Base-by-base conservation (phyloP, 2,329 filamentous ascomycete species). In the Aspergillus pseudoviridinutans region DNA sequence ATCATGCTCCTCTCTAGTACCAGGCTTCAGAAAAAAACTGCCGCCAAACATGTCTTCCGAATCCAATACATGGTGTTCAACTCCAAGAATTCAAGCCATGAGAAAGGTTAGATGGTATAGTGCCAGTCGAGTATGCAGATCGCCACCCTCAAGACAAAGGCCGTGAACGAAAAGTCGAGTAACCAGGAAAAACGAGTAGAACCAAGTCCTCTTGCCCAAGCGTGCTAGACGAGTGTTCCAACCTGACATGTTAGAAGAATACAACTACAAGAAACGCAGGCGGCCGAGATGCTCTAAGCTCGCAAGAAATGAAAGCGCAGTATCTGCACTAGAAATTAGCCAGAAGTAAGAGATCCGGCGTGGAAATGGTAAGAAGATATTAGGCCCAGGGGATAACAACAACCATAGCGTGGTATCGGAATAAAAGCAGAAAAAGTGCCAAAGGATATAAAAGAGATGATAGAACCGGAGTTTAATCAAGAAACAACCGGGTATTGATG, bases 171-270 rank as follows among this genome's bases (percentile, higher is more conserved):
- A 14, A 24, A 6, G 28, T 52, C 20, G 49, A 64, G 60, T 61
- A 65, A 65, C 64, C 56, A 58, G 62, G 63, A 57, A 61, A 62
- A 60, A 55, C 58, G 50, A 35, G 38, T 49, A 27, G 27, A 57
- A 49, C 29, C 38, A 52, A 56, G 25, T 24, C 35, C 42, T 47
- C 44, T 24, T 47, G 20, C 14, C 44, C 22, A 47, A 47, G 20
- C 24, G 12, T 12, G 5, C 20, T 24, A 44, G 7, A 47, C 3
- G 20, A 24, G 22, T 47, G 44, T 17, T 24, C n/a, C 22, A 44
- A 22, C 41, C 41, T 44, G 20, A 44, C 20, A 44, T 22, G 20
- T 24, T 25, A 22, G 20, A n/a, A 47, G 12, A 10, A 47, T 47
- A 24, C 44, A 47, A 47, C 24, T 47, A 47, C 44, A 49, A 54